Evolutionary conservation across 768 basidiomycete species (phyloP).

Genomic region (Clathrus columnatus): DNA sequence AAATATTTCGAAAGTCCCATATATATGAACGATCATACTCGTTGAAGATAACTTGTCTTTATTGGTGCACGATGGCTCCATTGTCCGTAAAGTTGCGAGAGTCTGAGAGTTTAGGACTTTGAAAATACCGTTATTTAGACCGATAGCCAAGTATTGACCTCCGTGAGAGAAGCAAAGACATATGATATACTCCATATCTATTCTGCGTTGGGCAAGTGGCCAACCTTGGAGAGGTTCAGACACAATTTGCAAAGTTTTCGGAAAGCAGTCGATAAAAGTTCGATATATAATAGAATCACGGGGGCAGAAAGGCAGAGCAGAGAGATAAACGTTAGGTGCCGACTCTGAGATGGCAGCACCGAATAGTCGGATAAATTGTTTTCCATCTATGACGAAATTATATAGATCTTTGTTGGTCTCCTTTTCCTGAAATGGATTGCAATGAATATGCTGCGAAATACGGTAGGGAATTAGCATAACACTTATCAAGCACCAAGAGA

Average conservation of each 20-base stretch:
- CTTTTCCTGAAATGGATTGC: not conserved
- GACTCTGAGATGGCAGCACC: not conserved
- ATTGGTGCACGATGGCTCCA: too few species aligned
- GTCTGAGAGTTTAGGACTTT: too few species aligned
- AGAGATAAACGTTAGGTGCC: not conserved
- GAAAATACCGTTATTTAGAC: too few species aligned
- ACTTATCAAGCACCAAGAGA: not conserved
- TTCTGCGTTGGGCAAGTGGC: too few species aligned
- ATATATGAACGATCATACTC: too few species aligned
- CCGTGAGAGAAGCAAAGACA: too few species aligned
- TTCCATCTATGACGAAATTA: not conserved
- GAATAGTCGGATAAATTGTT: not conserved
- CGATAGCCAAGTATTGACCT: too few species aligned
- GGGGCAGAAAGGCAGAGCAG: not conserved
- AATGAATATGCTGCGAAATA: not conserved
- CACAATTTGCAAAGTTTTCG: not conserved
- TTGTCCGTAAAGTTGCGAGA: too few species aligned
- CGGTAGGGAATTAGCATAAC: not conserved
- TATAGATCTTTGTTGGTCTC: not conserved
- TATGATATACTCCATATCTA: too few species aligned
- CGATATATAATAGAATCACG: not conserved
- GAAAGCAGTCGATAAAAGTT: not conserved
- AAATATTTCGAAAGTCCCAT: too few species aligned
- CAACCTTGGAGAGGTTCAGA: too few species aligned
- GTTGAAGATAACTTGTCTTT: too few species aligned